Conservation (phyloP, 257 asterid species). For the Salvia splendens region DNA sequence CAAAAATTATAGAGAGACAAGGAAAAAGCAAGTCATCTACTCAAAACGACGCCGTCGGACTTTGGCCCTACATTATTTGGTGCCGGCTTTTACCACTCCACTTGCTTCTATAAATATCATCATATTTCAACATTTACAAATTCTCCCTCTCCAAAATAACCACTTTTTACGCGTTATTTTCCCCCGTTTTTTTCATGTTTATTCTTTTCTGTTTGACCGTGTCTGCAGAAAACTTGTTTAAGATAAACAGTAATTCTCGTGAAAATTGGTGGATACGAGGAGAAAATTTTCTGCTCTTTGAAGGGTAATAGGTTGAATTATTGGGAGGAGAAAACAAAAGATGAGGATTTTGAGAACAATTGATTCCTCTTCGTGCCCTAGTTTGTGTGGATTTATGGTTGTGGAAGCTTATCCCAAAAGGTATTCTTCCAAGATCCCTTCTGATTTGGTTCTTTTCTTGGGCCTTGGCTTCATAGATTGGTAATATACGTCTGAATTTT, state of each 20-base stretch:
- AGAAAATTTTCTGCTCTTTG: neutral
- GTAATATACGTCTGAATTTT: constrained; percentile 39
- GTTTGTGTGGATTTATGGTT: constrained; percentile 68
- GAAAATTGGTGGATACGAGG: constrained; percentile 10
- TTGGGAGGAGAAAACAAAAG: constrained; percentile 19
- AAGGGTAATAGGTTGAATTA: constrained; percentile 22
- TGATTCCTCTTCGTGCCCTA: constrained; percentile 50
- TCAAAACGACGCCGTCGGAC: constrained; percentile 47
- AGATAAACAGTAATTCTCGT: constrained; percentile 17
- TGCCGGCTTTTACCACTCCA: constrained; percentile 49
- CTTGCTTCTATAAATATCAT: constrained; percentile 29
- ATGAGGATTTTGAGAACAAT: constrained; percentile 60
- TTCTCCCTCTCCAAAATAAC: constrained; percentile 17
- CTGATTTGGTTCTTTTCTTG: constrained; percentile 89
- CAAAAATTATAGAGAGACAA: neutral
- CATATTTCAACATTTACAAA: constrained; percentile 23
- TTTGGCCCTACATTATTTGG: constrained; percentile 46
- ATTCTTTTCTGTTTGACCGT: constrained; percentile 7
- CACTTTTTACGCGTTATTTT: constrained; percentile 16
- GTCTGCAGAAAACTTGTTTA: constrained; percentile 18
- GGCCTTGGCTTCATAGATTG: constrained; percentile 99
- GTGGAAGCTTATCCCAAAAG: constrained; percentile 94
- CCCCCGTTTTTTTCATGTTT: neutral
- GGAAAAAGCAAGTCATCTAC: neutral
- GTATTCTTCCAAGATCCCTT: constrained; percentile 95